Evolutionary conservation across 805 yeast genomes (phyloP), one percentile per base, ranked within the genome.

Genomic region (Clavispora phyllophila): DNA sequence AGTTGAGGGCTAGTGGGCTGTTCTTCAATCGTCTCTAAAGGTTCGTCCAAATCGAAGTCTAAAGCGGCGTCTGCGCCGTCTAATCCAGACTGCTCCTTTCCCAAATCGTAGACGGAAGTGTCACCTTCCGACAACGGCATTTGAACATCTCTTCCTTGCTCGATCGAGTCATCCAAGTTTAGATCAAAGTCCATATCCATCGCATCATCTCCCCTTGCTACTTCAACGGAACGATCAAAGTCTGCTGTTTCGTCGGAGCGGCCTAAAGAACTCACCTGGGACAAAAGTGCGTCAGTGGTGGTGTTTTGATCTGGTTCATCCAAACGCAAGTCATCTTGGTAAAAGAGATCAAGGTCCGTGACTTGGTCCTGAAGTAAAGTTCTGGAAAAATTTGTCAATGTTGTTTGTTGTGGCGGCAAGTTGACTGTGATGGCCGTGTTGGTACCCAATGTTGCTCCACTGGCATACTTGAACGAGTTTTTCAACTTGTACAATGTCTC

Each of bases 301-400:
- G 43, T 34, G 8, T 3, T 40, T 39, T 27, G 41, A 12, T 18
- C 39, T 1, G 41, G 27, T 14, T 51, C 59, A 13, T 63, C 68
- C 41, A 69, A 54, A 25, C 60, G 50, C 48, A 70, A 63, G 25
- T 84, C 84, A 36, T 80, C 86, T 50, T 81, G 86, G 48, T 76
- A 76, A 32, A 86, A 65, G 49, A 87, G 77, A 55, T 87, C 95
- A 29, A 81, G 73, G 45, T 82, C 87, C 0, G 95, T 84, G 36
- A 88, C 82, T 15, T 87, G 85, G 62, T 89, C 95, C 54, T 75
- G 80, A 51, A 89, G 69, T 1, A 81, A 76, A 37, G 86, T 70
- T 33, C 75, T 76, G 24, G 75, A 73, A 26, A 84, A 68, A 22
- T 81, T 80, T 1, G 82, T 66, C 24, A 83, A 68, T 12, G 82